A percentile compares a stretch with the other conserved stretches of the same genome.
Evolutionary conservation across 805 yeast genomes (phyloP).

Genomic region (Nakazawaea anatomiae): DNA sequence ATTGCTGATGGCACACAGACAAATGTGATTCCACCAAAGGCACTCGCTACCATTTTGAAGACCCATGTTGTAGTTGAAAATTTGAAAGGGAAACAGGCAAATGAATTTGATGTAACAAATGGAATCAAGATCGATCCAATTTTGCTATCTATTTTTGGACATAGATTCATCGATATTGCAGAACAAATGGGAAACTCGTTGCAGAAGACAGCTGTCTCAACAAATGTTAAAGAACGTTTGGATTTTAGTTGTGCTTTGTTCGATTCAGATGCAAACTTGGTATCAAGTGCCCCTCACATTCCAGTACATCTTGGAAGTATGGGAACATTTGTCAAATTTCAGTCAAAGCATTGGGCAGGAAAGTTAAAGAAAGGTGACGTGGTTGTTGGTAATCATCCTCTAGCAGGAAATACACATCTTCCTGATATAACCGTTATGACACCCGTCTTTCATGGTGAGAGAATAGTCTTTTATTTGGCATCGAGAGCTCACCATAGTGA

Average conservation of each 20-base stretch:
- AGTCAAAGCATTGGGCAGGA: slow-evolving; percentile 59
- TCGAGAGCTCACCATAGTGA: slow-evolving; percentile 96
- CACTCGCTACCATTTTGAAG: slow-evolving; percentile 48
- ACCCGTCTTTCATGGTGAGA: slow-evolving; percentile 67
- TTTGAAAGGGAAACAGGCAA: slow-evolving; percentile 9
- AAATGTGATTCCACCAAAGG: slow-evolving; percentile 60
- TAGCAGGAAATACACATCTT: slow-evolving; percentile 79
- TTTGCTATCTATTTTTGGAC: slow-evolving; percentile 69
- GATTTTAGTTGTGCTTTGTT: slow-evolving; percentile 85
- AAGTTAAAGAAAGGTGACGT: slow-evolving; percentile 70
- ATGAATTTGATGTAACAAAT: slow-evolving; percentile 16
- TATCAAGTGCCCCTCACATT: slow-evolving; percentile 84
- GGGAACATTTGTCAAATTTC: slow-evolving; percentile 72
- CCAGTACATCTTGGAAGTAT: slow-evolving; percentile 86
- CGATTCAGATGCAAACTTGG: slow-evolving; percentile 69
- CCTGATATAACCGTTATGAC: slow-evolving; percentile 92
- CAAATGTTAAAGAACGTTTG: slow-evolving; percentile 77
- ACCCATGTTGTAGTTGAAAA: slow-evolving; percentile 53
- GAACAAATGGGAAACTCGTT: slow-evolving; percentile 84
- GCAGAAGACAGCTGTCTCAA: slow-evolving; percentile 74
- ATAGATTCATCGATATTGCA: slow-evolving; percentile 85
- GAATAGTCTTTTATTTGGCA: slow-evolving; percentile 80
- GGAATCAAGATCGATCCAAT: slow-evolving; percentile 54
- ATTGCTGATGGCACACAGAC: slow-evolving; percentile 81
- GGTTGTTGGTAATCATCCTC: slow-evolving; percentile 73